Evolutionary conservation across 306 rosid species (phyloP).

Genomic region (Fragaria nilgerrensis): DNA sequence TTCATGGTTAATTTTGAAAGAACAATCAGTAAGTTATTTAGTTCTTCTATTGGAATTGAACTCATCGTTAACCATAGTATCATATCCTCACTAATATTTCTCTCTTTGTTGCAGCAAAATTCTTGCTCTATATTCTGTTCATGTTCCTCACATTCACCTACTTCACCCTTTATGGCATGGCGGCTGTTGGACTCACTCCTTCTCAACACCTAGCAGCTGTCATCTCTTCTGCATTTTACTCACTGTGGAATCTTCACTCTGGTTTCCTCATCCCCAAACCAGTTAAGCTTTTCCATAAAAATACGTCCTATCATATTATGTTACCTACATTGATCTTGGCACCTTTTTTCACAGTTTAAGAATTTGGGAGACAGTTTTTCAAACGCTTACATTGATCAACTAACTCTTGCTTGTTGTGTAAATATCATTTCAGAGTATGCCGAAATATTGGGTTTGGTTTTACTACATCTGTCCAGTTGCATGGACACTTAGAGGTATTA

Average conservation of each 20-base stretch:
- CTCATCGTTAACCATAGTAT: not conserved
- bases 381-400: not conserved
- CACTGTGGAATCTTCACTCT: conserved; percentile 93
- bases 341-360: not conserved
- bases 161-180: conserved; percentile 95
- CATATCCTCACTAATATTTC: not conserved
- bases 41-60: conserved; percentile 2
- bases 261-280: conserved; percentile 89
- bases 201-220: conserved; percentile 80
- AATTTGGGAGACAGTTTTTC: not conserved
- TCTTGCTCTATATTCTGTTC: conserved; percentile 66
- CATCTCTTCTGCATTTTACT: conserved; percentile 89
- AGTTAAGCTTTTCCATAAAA: conserved; percentile 35
- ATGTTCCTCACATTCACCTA: conserved; percentile 94
- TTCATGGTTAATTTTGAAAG: conserved; percentile 73
- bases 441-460: conserved; percentile 94
- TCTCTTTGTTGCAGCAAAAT: conserved; percentile 58
- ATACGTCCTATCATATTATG: not conserved
- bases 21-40: conserved; percentile 44
- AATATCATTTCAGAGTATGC: conserved; percentile 51
- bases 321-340: not conserved
- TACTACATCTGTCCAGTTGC: conserved; percentile 82
- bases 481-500: conserved; percentile 84
- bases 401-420: not conserved
- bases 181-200: conserved; percentile 87